phyloP scores from a whole-genome alignment of 2,329 filamentous ascomycete species.

The Hypoxylon sp. region DNA sequence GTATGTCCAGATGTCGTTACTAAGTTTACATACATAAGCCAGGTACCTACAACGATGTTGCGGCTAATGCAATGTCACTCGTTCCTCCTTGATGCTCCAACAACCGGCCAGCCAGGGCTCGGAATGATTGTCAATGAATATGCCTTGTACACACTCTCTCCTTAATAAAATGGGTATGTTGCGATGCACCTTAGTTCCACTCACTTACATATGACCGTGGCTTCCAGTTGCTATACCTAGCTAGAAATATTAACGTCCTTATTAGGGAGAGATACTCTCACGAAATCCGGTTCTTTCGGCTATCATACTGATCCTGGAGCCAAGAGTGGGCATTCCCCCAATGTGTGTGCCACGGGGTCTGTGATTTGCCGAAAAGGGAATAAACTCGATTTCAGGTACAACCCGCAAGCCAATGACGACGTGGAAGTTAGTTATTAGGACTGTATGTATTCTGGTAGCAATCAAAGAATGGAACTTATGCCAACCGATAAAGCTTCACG shows the following conservation, averaged over 20 bases:
- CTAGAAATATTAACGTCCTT: constrained; percentile 13
- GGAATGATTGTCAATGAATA: constrained; percentile 29
- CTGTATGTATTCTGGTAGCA: constrained; percentile 19
- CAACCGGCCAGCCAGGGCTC: constrained; percentile 15
- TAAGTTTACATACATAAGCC: constrained; percentile 36
- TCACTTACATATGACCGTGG: constrained; percentile 30
- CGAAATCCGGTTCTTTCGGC: constrained; percentile 36
- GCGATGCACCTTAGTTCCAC: constrained; percentile 32
- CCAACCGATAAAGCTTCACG: constrained; percentile 21
- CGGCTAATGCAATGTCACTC: constrained; percentile 43
- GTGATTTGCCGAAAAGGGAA: constrained; percentile 40
- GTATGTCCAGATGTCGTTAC: constrained; percentile 5
- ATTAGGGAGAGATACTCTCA: constrained; percentile 10
- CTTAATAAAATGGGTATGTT: constrained; percentile 39
- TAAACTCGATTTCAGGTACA: constrained; percentile 39
- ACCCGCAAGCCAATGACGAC: constrained; percentile 20
- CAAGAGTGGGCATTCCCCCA: constrained; percentile 39
- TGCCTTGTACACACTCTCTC: constrained; percentile 31
- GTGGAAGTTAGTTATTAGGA: constrained; percentile 24
- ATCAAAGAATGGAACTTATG: constrained; percentile 24
- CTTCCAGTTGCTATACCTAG: constrained; percentile 20
- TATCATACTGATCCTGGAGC: constrained; percentile 30
- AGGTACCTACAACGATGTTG: constrained; percentile 22
- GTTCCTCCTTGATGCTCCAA: constrained; percentile 29
- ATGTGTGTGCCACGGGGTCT: constrained; percentile 39